These are phyloP conservation scores for Aspergillus sp. DNA, from an alignment of 2,329 filamentous ascomycete genomes.

Conservation along the genomic window DNA sequence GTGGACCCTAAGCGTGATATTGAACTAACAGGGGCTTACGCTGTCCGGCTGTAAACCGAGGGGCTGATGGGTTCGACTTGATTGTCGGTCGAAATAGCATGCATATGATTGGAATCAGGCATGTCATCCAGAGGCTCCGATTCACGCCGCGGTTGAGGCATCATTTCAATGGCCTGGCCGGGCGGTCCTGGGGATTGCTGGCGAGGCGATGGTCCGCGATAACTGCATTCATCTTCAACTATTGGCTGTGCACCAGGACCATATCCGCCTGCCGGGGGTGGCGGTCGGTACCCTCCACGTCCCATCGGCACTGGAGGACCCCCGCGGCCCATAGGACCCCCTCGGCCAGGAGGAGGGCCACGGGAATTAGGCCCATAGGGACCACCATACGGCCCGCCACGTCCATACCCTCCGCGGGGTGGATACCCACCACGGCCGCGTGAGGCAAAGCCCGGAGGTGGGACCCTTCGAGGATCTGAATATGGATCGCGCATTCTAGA, in stretches of 20 bases:
- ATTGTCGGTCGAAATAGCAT: conserved; percentile 27
- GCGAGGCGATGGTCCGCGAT: conserved; percentile 26
- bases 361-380: conserved; percentile 19
- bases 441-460: conserved; percentile 46
- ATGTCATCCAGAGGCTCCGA: conserved; percentile 36
- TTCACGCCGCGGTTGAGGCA: conserved; percentile 57
- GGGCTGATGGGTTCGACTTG: conserved; percentile 53
- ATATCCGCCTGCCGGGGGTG: conserved; percentile 52
- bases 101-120: conserved; percentile 20
- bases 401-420: conserved; percentile 46
- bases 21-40: conserved; percentile 55
- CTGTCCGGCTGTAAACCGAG: conserved; percentile 69
- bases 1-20: neutral
- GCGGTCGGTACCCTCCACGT: conserved; percentile 41
- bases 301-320: conserved; percentile 44
- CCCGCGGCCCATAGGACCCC: conserved; percentile 37
- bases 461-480: conserved; percentile 46
- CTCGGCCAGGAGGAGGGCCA: conserved; percentile 42
- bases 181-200: conserved; percentile 43
- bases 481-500: conserved; percentile 46
- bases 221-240: conserved; percentile 27
- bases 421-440: conserved; percentile 60
- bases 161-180: conserved; percentile 77
- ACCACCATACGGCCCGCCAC: conserved; percentile 39
- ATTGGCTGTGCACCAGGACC: conserved; percentile 39